phyloP scores from a whole-genome alignment of 2,329 filamentous ascomycete species.

The Colletotrichum chlorophyti region DNA sequence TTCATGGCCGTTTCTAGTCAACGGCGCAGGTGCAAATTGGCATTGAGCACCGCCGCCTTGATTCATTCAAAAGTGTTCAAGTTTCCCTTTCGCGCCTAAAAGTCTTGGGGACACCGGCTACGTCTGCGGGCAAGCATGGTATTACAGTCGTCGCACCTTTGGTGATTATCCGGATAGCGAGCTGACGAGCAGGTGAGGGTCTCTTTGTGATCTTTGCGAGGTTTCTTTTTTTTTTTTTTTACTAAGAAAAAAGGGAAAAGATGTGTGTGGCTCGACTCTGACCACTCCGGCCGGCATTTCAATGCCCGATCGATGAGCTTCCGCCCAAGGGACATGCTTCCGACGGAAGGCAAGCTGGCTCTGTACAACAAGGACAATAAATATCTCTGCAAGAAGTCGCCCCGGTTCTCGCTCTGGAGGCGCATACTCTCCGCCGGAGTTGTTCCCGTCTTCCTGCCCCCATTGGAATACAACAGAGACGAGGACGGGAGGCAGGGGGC shows the following conservation, averaged over 20 bases:
- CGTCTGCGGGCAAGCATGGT: conserved; percentile 33
- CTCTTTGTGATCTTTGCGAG: too few relatives aligned
- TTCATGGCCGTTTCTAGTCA: too few relatives aligned
- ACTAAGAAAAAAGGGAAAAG: too few relatives aligned
- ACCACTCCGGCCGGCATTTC: neutral
- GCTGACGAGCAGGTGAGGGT: too few relatives aligned
- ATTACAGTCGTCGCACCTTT: conserved; percentile 27
- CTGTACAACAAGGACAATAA: conserved; percentile 26
- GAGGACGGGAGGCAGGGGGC: conserved; percentile 11
- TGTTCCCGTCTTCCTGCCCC: conserved; percentile 35
- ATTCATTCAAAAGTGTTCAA: conserved; percentile 28
- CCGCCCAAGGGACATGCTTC: conserved; percentile 32
- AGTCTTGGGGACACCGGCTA: conserved; percentile 32
- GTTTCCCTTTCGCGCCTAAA: too few relatives aligned
- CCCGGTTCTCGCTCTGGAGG: conserved; percentile 32
- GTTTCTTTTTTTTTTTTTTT: too few relatives aligned
- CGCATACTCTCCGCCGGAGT: conserved; percentile 29
- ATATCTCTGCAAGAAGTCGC: conserved; percentile 30
- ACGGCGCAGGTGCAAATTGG: too few relatives aligned
- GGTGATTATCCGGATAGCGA: conserved; percentile 7
- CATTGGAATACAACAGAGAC: conserved; percentile 33
- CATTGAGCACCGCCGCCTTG: too few relatives aligned
- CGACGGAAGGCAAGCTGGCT: conserved; percentile 17
- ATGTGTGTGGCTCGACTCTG: conserved; percentile 18
- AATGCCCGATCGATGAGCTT: conserved; percentile 33